These are phyloP conservation scores for Paraphysoderma sedebokerense DNA, from an alignment of 371 early-diverging fungal species.

Conservation along the genomic window DNA sequence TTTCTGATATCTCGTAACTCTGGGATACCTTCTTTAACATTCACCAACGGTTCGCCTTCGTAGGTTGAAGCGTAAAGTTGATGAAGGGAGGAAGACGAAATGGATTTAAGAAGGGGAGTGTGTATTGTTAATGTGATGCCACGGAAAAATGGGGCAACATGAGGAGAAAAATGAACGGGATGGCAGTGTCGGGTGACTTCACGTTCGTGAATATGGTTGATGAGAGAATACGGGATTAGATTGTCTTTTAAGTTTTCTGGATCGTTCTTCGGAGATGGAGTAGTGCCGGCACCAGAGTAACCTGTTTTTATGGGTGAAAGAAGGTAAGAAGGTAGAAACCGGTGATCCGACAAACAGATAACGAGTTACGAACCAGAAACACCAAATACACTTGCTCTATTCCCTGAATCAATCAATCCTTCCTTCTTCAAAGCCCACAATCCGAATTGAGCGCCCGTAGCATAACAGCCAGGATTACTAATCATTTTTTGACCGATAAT, in stretches of 20 bases:
- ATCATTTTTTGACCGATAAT: conserved; percentile 43
- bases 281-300: conserved; percentile 93
- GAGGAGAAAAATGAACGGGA: conserved; percentile 63
- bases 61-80: conserved; percentile 55
- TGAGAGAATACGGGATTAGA: conserved; percentile 76
- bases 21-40: conserved; percentile 57
- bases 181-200: conserved; percentile 71
- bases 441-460: conserved; percentile 85
- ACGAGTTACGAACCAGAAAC: too few relatives aligned
- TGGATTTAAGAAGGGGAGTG: conserved; percentile 52
- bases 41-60: conserved; percentile 54
- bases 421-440: conserved; percentile 58
- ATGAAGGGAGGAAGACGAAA: conserved; percentile 42
- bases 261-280: conserved; percentile 86
- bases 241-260: conserved; percentile 63
- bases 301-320: too few relatives aligned
- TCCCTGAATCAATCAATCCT: conserved; percentile 28
- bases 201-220: conserved; percentile 88
- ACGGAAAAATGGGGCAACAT: conserved; percentile 83
- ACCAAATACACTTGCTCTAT: conserved; percentile 72
- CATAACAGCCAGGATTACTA: conserved; percentile 95
- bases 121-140: conserved; percentile 80
- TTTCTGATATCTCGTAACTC: conserved; percentile 72
- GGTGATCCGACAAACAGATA: too few relatives aligned
- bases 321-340: too few relatives aligned